phyloP scores from a whole-genome alignment of 1,139 yeast species.

The Debaryomyces singareniensis region DNA sequence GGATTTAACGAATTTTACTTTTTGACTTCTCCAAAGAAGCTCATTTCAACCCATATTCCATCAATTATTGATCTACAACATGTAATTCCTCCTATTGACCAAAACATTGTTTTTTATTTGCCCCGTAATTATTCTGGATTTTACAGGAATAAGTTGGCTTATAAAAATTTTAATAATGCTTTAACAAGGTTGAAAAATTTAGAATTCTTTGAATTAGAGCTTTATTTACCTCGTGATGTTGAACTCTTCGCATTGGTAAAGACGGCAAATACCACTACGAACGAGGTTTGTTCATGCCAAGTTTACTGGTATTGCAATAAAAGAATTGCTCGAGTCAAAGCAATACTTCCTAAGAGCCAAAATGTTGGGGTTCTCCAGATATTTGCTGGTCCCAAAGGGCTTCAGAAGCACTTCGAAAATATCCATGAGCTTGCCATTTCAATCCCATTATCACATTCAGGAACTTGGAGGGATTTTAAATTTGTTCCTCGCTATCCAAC shows the following conservation, averaged over 20 bases:
- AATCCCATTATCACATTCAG: slow-evolving; percentile 72
- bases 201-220: slow-evolving; percentile 73
- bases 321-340: slow-evolving; percentile 73
- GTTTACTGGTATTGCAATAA: slow-evolving; percentile 60
- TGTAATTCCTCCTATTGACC: slow-evolving; percentile 77
- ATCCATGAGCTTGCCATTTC: slow-evolving; percentile 70
- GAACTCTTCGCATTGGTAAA: slow-evolving; percentile 54
- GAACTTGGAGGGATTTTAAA: slow-evolving; percentile 46
- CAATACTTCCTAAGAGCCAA: slow-evolving; percentile 64
- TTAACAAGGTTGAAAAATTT: slow-evolving; percentile 64
- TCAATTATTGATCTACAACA: slow-evolving; percentile 74
- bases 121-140: slow-evolving; percentile 86
- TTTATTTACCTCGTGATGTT: slow-evolving; percentile 63
- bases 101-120: slow-evolving; percentile 67
- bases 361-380: slow-evolving; percentile 69
- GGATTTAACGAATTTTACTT: slow-evolving; percentile 59
- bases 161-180: slow-evolving; percentile 71
- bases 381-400: slow-evolving; percentile 65
- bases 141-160: slow-evolving; percentile 48
- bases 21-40: slow-evolving; percentile 64
- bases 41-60: slow-evolving; percentile 85
- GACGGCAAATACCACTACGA: slow-evolving; percentile 45
- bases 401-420: slow-evolving; percentile 52
- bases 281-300: slow-evolving; percentile 66
- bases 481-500: slow-evolving; percentile 75